Evolutionary conservation across 208 protist genomes (phyloP).

Genomic region (Novymonas esmeraldas): DNA sequence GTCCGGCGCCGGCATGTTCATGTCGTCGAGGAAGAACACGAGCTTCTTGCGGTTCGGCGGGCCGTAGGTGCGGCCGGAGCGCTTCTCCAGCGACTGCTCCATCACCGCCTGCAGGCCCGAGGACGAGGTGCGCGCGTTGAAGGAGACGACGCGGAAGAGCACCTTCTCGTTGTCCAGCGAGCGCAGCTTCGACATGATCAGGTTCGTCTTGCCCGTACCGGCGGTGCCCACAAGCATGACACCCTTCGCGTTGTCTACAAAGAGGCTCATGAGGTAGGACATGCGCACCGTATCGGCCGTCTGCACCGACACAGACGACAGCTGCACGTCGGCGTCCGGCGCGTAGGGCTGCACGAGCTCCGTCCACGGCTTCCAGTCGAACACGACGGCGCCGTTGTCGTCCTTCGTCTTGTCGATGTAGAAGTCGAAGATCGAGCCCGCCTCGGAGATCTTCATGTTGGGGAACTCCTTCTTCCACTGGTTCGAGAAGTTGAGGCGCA

Average conservation of each 20-base stretch:
- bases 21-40: slow-evolving; percentile 98
- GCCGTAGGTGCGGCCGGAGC: slow-evolving; percentile 94
- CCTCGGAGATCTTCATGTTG: slow-evolving; percentile 92
- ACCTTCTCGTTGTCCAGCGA: slow-evolving; percentile 92
- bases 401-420: slow-evolving; percentile 94
- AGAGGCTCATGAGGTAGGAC: slow-evolving; percentile 94
- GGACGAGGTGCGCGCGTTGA: slow-evolving; percentile 96
- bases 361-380: slow-evolving; percentile 93
- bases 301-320: slow-evolving; percentile 93
- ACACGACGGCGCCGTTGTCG: slow-evolving; percentile 69
- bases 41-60: slow-evolving; percentile 97
- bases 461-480: slow-evolving; percentile 96
- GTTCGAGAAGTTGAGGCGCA: slow-evolving; percentile 95
- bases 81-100: slow-evolving; percentile 97
- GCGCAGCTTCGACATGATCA: slow-evolving; percentile 96
- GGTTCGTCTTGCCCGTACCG: slow-evolving; percentile 97
- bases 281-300: slow-evolving; percentile 96
- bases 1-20: slow-evolving; percentile 99
- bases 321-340: slow-evolving; percentile 83
- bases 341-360: slow-evolving; percentile 93
- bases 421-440: slow-evolving; percentile 95
- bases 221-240: slow-evolving; percentile 97
- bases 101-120: slow-evolving; percentile 95
- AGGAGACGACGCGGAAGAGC: slow-evolving; percentile 94
- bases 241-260: slow-evolving; percentile 93